Conservation (phyloP, 768 basidiomycete genomes). For the Royoungia palumana region DNA sequence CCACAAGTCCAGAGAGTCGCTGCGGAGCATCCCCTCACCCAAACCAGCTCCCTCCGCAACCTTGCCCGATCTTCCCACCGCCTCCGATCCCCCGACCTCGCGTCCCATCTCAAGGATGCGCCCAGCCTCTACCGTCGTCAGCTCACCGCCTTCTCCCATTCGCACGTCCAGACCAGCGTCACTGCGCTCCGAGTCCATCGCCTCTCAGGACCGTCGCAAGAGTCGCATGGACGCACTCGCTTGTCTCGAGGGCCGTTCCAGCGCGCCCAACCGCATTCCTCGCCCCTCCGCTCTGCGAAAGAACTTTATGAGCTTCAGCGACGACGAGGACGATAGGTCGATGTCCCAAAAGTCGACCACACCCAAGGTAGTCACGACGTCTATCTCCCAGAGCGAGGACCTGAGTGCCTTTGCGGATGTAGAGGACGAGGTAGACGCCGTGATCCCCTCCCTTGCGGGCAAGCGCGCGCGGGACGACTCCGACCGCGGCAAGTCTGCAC, state of each 20-base stretch:
- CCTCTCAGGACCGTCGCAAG: constrained; percentile 42
- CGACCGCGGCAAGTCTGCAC: constrained; percentile 15
- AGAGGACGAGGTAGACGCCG: constrained; percentile 31
- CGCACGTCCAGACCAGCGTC: constrained; percentile 12
- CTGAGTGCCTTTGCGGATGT: constrained; percentile 25
- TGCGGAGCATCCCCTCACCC: constrained; percentile 53
- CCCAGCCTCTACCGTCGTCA: constrained; percentile 18
- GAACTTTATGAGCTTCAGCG: constrained; percentile 69
- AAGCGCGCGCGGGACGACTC: not conserved
- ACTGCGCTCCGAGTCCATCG: constrained; percentile 36
- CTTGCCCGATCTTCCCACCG: constrained; percentile 43
- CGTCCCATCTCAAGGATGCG: constrained; percentile 4
- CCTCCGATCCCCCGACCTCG: not conserved
- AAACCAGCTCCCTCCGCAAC: constrained; percentile 56
- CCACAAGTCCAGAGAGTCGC: constrained; percentile 38
- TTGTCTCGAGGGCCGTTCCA: constrained; percentile 54
- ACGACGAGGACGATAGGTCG: constrained; percentile 53
- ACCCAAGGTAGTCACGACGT: constrained; percentile 7
- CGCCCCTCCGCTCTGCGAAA: constrained; percentile 20
- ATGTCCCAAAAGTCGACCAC: constrained; percentile 1
- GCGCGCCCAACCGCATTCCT: constrained; percentile 20
- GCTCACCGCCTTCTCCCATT: constrained; percentile 14
- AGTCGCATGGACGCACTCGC: constrained; percentile 63
- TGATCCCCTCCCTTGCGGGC: constrained; percentile 17
- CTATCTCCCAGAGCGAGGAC: constrained; percentile 21